Conservation (phyloP, 495 filamentous ascomycete species). For the Saxispiralis lemnorum region DNA sequence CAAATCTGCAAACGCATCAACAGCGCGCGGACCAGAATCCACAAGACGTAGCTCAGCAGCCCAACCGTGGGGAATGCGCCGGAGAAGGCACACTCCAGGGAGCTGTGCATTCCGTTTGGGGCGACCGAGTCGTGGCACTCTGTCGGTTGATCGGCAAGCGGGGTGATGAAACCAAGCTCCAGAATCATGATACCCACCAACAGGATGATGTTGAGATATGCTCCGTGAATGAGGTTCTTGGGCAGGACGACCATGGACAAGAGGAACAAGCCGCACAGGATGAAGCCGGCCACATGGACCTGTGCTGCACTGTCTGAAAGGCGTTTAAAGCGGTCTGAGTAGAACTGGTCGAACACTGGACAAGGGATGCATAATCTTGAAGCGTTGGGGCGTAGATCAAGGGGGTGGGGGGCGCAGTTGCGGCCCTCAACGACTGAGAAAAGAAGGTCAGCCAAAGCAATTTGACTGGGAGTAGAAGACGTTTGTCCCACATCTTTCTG, state of each 20-base stretch:
- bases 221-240: slow-evolving; percentile 15
- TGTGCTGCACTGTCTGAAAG: slow-evolving; percentile 8
- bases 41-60: slow-evolving; percentile 15
- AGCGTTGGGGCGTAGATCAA: no score
- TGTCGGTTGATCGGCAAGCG: slow-evolving; percentile 10
- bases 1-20: slow-evolving; percentile 22
- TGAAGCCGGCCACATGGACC: slow-evolving; percentile 16
- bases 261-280: slow-evolving; percentile 20
- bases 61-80: slow-evolving; percentile 17
- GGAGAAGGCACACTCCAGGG: slow-evolving; percentile 18
- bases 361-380: no score
- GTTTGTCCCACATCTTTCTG: no score
- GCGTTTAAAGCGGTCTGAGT: no score
- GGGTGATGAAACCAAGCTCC: slow-evolving; percentile 19
- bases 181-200: slow-evolving; percentile 16
- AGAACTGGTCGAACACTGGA: no score
- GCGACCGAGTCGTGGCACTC: slow-evolving; percentile 20
- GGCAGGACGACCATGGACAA: slow-evolving; percentile 20
- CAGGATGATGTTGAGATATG: slow-evolving; percentile 19
- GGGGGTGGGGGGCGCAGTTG: no score
- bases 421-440: no score
- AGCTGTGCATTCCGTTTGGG: slow-evolving; percentile 17
- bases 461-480: no score
- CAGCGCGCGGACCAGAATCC: slow-evolving; percentile 18
- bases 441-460: no score